These are phyloP conservation scores for Phialemonium atrogriseum DNA, from an alignment of 2,329 filamentous ascomycete species.

Conservation along the genomic window DNA sequence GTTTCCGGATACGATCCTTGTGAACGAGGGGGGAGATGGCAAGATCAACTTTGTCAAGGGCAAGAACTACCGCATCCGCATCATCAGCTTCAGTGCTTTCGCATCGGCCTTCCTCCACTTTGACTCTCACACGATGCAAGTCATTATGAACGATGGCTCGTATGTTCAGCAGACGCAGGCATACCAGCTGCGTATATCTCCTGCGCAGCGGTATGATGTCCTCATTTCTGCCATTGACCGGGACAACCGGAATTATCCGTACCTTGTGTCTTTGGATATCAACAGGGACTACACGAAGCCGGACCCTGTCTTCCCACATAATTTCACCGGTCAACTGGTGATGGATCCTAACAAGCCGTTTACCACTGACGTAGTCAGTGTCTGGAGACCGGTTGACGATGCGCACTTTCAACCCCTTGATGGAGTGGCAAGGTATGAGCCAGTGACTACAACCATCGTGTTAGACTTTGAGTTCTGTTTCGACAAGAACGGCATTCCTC, in stretches of 20 bases:
- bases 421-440: constrained; percentile 35
- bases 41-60: constrained; percentile 28
- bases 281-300: constrained; percentile 32
- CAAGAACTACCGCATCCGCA: constrained; percentile 38
- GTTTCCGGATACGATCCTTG: constrained; percentile 28
- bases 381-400: constrained; percentile 52
- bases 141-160: constrained; percentile 35
- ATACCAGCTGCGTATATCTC: constrained; percentile 29
- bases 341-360: constrained; percentile 22
- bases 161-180: constrained; percentile 27
- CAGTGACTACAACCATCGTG: constrained; percentile 46
- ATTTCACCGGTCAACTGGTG: constrained; percentile 35
- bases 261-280: constrained; percentile 32
- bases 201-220: constrained; percentile 38
- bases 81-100: constrained; percentile 37
- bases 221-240: constrained; percentile 24
- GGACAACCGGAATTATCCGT: constrained; percentile 32
- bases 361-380: constrained; percentile 20
- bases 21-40: constrained; percentile 32
- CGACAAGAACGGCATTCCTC: constrained; percentile 52
- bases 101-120: constrained; percentile 35
- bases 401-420: constrained; percentile 49
- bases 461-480: constrained; percentile 51
- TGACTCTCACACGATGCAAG: constrained; percentile 32
- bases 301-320: constrained; percentile 22